A percentile compares a stretch with the other conserved stretches of the same genome.
Conservation (phyloP, 768 basidiomycete genomes). For the Pleurotus djamor region DNA sequence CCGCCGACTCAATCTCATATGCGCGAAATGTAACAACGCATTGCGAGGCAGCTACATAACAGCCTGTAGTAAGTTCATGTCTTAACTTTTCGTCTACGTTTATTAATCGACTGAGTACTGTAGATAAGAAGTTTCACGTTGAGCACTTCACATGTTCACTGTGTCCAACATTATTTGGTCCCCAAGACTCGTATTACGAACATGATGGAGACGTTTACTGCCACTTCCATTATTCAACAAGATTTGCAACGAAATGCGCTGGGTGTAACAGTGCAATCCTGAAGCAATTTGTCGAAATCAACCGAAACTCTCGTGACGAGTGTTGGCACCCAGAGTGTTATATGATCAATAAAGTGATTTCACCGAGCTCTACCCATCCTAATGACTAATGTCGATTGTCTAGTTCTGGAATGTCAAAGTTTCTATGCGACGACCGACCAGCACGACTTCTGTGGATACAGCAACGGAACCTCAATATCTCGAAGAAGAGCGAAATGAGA, state of each 20-base stretch:
- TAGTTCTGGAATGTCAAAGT: constrained; percentile 99
- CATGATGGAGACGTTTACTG: constrained; percentile 98
- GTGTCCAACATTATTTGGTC: constrained; percentile 94
- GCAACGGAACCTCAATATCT: constrained; percentile 52
- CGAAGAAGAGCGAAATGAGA: constrained; percentile 82
- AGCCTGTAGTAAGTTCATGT: constrained; percentile 74
- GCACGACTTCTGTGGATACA: constrained; percentile 50
- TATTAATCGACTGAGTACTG: constrained; percentile 9
- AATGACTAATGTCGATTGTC: not conserved
- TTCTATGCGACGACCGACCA: constrained; percentile 68
- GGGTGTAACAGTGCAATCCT: constrained; percentile 97
- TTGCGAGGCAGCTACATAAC: constrained; percentile 98
- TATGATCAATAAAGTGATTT: constrained; percentile 94
- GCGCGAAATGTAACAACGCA: constrained; percentile 93
- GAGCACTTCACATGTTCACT: constrained; percentile 99
- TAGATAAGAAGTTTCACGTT: constrained; percentile 98
- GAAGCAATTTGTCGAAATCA: constrained; percentile 99
- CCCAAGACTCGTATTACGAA: constrained; percentile 99
- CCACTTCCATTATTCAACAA: constrained; percentile 98
- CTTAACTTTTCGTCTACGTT: constrained; percentile 2
- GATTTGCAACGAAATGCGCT: constrained; percentile 97
- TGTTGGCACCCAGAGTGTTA: constrained; percentile 99
- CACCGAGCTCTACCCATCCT: constrained; percentile 14
- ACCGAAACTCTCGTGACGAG: constrained; percentile 96
- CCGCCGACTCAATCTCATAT: constrained; percentile 91